phyloP scores from a whole-genome alignment of 1,139 yeast species.

The Tardiomyces blankii region DNA sequence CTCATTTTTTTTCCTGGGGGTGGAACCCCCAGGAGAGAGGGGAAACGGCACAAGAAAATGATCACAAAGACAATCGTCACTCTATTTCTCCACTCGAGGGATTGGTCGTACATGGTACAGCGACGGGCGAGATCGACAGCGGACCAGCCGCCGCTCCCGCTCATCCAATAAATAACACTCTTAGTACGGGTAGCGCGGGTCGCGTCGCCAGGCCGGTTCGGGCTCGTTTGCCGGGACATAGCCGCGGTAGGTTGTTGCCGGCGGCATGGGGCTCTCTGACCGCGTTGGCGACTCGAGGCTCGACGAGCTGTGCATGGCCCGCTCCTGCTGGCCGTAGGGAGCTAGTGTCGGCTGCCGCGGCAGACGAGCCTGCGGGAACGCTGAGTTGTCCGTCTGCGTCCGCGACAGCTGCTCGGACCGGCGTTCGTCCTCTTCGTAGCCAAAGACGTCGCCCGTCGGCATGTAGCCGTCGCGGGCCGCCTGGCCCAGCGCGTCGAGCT shows the following conservation, averaged over 20 bases:
- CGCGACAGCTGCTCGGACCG: neutral
- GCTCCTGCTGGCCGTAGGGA: neutral
- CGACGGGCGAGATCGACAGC: too few relatives aligned
- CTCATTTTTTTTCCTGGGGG: too few relatives aligned
- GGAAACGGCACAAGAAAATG: too few relatives aligned
- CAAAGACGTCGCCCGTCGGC: neutral
- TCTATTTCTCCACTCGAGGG: too few relatives aligned
- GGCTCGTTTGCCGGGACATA: neutral
- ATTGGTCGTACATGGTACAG: too few relatives aligned
- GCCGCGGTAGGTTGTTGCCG: neutral
- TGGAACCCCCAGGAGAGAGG: too few relatives aligned
- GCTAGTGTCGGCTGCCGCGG: neutral
- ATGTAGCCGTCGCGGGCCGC: slow-evolving; percentile 54
- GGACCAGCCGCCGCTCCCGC: too few relatives aligned
- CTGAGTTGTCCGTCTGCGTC: neutral
- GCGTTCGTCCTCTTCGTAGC: neutral
- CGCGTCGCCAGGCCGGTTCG: neutral
- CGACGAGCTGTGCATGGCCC: neutral
- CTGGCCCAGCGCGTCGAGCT: slow-evolving; percentile 79
- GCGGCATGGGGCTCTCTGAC: neutral
- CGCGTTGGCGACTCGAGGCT: neutral
- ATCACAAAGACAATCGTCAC: too few relatives aligned
- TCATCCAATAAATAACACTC: neutral
- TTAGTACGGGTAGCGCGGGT: neutral
- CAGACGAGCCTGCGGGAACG: neutral